These are phyloP conservation scores for Clarireedia paspali DNA, from an alignment of 2,329 filamentous ascomycete species.

Conservation along the genomic window DNA sequence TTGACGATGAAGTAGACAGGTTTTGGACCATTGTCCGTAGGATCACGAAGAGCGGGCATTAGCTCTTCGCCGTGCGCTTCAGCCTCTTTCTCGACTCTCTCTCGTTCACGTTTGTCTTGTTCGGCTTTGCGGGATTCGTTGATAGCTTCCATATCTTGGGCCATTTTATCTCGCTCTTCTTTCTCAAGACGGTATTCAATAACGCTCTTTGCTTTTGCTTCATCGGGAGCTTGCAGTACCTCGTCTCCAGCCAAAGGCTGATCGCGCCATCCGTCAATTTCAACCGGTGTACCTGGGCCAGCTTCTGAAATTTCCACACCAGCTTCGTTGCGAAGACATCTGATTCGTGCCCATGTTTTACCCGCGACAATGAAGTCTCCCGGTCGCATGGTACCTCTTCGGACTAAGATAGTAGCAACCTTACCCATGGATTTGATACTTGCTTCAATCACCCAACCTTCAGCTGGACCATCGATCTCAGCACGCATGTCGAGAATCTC, in stretches of 20 bases:
- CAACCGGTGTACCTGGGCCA: constrained; percentile 80
- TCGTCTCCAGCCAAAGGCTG: constrained; percentile 80
- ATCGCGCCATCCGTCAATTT: constrained; percentile 91
- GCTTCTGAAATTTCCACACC: constrained; percentile 66
- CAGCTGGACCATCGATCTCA: constrained; percentile 65
- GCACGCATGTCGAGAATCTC: constrained; percentile 89
- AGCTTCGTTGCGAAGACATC: constrained; percentile 76
- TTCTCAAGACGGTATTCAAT: constrained; percentile 69
- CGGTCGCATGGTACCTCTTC: constrained; percentile 72
- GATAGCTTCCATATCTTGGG: constrained; percentile 67
- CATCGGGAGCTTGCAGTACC: constrained; percentile 73
- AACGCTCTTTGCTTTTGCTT: constrained; percentile 71
- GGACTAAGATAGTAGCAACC: constrained; percentile 81
- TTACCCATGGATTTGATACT: constrained; percentile 79
- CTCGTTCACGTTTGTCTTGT: constrained; percentile 54
- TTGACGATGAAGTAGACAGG: constrained; percentile 80
- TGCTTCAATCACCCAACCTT: constrained; percentile 92
- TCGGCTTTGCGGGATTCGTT: constrained; percentile 54
- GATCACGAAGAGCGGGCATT: constrained; percentile 21
- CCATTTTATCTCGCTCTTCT: constrained; percentile 56
- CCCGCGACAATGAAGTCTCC: constrained; percentile 86
- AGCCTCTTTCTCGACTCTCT: constrained; percentile 43
- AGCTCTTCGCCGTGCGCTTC: constrained; percentile 32
- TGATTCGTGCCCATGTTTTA: constrained; percentile 79
- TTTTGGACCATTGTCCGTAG: constrained; percentile 35